Conservation (phyloP, 2,329 filamentous ascomycete genomes). For the Cordyceps pruinosa region DNA sequence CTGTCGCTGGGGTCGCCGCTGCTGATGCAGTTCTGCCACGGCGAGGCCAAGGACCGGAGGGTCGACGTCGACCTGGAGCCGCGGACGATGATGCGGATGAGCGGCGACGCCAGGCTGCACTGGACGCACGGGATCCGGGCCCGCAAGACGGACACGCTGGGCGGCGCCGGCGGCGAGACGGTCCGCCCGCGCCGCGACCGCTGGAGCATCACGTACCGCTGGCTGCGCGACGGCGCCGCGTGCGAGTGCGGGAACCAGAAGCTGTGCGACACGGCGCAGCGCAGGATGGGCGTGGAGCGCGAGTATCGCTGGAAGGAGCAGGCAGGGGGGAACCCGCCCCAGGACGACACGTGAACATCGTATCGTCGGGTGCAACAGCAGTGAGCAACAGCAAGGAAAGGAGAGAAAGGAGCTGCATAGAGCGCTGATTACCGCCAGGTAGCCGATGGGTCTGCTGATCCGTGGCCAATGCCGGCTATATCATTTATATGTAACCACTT, state of each 20-base stretch:
- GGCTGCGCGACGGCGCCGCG: constrained; percentile 37
- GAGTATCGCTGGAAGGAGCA: constrained; percentile 42
- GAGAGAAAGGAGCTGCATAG: too few species aligned
- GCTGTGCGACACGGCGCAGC: constrained; percentile 46
- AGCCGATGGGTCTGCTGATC: too few species aligned
- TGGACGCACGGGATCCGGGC: constrained; percentile 51
- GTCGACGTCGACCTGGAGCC: constrained; percentile 41
- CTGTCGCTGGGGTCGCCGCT: constrained; percentile 36
- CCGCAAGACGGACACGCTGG: constrained; percentile 42
- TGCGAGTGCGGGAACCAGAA: constrained; percentile 45
- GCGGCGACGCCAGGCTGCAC: constrained; percentile 42
- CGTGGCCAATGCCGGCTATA: neutral
- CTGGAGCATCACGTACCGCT: constrained; percentile 51
- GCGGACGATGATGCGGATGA: constrained; percentile 45
- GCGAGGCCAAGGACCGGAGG: constrained; percentile 18
- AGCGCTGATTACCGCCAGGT: too few species aligned
- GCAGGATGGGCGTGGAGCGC: constrained; percentile 36
- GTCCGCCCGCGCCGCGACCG: constrained; percentile 36
- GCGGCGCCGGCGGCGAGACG: constrained; percentile 41
- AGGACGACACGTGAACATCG: neutral
- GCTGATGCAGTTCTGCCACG: constrained; percentile 37
- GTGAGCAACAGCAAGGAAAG: neutral
- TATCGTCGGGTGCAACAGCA: neutral
- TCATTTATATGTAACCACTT: neutral
- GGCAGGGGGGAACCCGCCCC: neutral